A percentile compares a stretch with the other conserved stretches of the same genome.
Evolutionary conservation across 306 rosid genomes (phyloP).

Genomic region (Malus asiatica): DNA sequence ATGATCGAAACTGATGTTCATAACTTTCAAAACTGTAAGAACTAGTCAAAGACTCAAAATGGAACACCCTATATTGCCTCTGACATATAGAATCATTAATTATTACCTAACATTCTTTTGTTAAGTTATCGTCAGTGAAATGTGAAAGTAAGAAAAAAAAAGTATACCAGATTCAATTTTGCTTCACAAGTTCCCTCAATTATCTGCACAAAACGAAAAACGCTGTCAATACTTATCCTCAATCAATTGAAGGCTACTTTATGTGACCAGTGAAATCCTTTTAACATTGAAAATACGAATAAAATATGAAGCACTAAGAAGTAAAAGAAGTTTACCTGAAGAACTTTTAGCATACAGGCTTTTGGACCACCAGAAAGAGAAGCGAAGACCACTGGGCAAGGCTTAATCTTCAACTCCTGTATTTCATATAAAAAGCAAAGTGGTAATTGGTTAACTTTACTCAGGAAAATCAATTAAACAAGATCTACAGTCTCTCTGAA

Average conservation of each 20-base stretch:
- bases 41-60: not conserved
- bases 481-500: not conserved
- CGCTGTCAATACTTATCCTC: not conserved
- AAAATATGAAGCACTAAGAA: not conserved
- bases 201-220: constrained; percentile 40
- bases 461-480: not conserved
- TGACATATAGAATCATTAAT: not conserved
- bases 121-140: constrained; percentile 10
- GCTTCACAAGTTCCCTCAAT: constrained; percentile 53
- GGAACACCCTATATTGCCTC: not conserved
- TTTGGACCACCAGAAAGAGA: constrained; percentile 93
- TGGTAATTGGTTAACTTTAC: constrained; percentile 2
- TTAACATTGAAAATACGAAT: not conserved
- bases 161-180: constrained; percentile 52
- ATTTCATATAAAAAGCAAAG: constrained; percentile 8
- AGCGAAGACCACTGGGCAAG: constrained; percentile 75
- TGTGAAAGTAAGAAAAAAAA: constrained; percentile 18
- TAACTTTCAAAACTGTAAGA: not conserved
- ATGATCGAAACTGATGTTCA: not conserved
- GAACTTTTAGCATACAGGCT: constrained; percentile 76
- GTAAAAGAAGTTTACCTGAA: constrained; percentile 56
- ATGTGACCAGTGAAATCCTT: not conserved
- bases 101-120: not conserved
- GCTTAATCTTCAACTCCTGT: constrained; percentile 69
- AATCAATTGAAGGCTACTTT: not conserved